A percentile compares a stretch with the other conserved stretches of the same genome.
phyloP scores from a whole-genome alignment of 768 basidiomycete genomes.

The Psilocybe azurescens region DNA sequence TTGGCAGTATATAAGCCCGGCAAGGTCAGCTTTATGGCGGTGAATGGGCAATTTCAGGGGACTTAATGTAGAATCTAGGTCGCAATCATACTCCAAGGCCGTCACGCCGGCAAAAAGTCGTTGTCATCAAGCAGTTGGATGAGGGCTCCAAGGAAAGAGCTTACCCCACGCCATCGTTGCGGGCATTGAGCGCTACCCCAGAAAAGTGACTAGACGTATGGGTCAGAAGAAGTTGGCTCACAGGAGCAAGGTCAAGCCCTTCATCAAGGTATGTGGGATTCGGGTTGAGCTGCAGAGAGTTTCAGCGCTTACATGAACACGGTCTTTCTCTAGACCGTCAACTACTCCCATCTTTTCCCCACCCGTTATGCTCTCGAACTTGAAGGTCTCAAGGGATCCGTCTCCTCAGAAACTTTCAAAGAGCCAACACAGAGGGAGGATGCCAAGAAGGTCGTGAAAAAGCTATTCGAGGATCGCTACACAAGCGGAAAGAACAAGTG shows the following conservation, averaged over 20 bases:
- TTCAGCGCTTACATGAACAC: background rate
- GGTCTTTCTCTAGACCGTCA: conserved; percentile 67
- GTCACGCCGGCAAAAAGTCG: conserved; percentile 99
- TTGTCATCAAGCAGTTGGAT: conserved; percentile 97
- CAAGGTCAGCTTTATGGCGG: conserved; percentile 59
- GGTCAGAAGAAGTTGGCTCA: conserved; percentile 91
- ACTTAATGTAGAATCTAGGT: conserved; percentile 52
- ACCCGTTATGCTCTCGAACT: conserved; percentile 98
- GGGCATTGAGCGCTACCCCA: conserved; percentile 97
- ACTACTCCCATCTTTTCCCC: conserved; percentile 99
- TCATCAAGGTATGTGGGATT: conserved; percentile 84
- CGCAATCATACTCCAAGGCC: conserved; percentile 97
- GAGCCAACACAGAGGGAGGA: conserved; percentile 95
- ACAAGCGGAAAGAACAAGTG: conserved; percentile 94
- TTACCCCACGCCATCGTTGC: conserved; percentile 98
- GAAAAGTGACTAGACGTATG: conserved; percentile 98
- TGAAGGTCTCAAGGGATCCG: conserved; percentile 89
- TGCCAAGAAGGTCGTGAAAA: conserved; percentile 96
- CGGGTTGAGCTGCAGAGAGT: background rate
- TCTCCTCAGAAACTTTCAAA: conserved; percentile 92
- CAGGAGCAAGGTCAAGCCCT: conserved; percentile 98
- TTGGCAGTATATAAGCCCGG: conserved; percentile 89
- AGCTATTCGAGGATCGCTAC: conserved; percentile 96
- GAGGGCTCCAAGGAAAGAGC: conserved; percentile 96
- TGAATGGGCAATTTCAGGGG: background rate